phyloP scores from a whole-genome alignment of 163 green algal species.

The Volvox carteri region DNA sequence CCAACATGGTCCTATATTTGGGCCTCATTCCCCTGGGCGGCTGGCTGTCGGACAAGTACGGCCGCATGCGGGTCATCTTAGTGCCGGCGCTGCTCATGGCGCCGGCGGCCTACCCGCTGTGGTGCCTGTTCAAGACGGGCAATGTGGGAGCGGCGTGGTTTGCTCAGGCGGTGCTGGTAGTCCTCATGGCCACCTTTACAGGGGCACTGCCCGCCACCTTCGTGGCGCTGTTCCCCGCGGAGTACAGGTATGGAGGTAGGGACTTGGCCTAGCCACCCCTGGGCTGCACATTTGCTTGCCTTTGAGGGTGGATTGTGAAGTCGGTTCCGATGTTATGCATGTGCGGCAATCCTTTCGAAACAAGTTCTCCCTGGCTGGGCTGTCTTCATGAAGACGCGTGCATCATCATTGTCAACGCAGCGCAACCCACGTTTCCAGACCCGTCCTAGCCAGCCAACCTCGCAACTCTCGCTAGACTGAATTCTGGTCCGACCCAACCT shows the following conservation, averaged over 20 bases:
- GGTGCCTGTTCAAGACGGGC: conserved; percentile 37
- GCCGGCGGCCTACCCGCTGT: conserved; percentile 46
- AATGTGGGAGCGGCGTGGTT: conserved; percentile 33
- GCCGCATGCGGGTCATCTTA: conserved; percentile 39
- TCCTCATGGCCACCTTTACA: conserved; percentile 54
- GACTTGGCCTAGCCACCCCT: neutral
- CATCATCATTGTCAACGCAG: too few species aligned
- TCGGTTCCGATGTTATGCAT: too few species aligned
- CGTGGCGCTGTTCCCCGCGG: conserved; percentile 56
- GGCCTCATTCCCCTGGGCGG: conserved; percentile 57
- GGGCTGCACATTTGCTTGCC: too few species aligned
- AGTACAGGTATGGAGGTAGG: conserved; percentile 45
- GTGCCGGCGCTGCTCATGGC: conserved; percentile 23
- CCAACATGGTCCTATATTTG: conserved; percentile 63
- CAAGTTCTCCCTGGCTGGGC: too few species aligned
- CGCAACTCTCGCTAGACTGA: too few species aligned
- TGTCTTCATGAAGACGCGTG: too few species aligned
- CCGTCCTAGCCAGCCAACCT: too few species aligned
- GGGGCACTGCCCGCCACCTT: conserved; percentile 59
- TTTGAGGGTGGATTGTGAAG: too few species aligned
- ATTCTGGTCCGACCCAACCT: too few species aligned
- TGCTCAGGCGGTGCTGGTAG: conserved; percentile 39
- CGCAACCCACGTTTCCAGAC: too few species aligned
- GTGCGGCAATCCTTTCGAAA: too few species aligned
- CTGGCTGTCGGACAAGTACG: conserved; percentile 59